phyloP scores from a whole-genome alignment of 768 basidiomycete species.

The Albatrellus ellisii region DNA sequence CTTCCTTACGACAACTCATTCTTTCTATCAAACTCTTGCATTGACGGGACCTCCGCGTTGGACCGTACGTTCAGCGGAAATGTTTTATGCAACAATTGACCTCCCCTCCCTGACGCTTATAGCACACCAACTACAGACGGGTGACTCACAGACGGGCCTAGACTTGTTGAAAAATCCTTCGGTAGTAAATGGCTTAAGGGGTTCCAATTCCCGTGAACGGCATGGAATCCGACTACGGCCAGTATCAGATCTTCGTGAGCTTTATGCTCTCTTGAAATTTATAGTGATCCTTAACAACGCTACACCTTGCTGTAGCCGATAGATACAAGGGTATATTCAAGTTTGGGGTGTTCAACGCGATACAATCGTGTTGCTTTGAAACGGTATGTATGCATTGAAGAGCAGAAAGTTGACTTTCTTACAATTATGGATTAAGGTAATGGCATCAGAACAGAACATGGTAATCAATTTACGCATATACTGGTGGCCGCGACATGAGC shows the following conservation, averaged over 20 bases:
- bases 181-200: neutral
- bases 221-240: slow-evolving; percentile 46
- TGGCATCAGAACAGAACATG: slow-evolving; percentile 48
- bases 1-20: too few species aligned
- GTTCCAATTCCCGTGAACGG: slow-evolving; percentile 11
- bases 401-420: neutral
- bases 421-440: slow-evolving; percentile 29
- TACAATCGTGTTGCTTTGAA: slow-evolving; percentile 78
- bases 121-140: too few species aligned
- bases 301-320: slow-evolving; percentile 58
- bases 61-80: too few species aligned
- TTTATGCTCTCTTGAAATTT: neutral
- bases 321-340: slow-evolving; percentile 72
- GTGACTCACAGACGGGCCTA: too few species aligned
- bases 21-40: too few species aligned
- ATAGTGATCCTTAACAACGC: neutral
- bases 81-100: too few species aligned
- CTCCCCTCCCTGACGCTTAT: too few species aligned
- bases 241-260: slow-evolving; percentile 58
- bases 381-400: slow-evolving; percentile 31
- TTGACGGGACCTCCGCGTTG: too few species aligned
- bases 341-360: slow-evolving; percentile 83
- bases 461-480: too few species aligned
- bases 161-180: too few species aligned
- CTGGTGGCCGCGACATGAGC: neutral